Percentiles rank a stretch among this genome's conserved stretches.
phyloP scores from a whole-genome alignment of 331 rosid species.

The Phaseolus coccineus region DNA sequence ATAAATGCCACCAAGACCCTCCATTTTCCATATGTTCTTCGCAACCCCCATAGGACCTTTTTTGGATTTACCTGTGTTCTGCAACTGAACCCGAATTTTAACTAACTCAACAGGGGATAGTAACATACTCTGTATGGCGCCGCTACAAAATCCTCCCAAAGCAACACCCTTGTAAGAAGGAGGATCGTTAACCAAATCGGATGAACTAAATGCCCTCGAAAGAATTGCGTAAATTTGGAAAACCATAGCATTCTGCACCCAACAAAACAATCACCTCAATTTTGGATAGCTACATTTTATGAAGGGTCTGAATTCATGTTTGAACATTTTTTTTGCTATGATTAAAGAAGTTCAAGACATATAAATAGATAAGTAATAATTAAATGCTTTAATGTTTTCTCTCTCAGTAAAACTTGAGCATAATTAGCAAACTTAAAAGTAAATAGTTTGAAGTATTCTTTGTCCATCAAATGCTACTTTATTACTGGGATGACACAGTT shows the following conservation, averaged over 20 bases:
- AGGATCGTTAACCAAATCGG: constrained; percentile 55
- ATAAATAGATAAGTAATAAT: too few species aligned
- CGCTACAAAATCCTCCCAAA: constrained; percentile 74
- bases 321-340: too few species aligned
- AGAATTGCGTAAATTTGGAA: constrained; percentile 78
- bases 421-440: too few species aligned
- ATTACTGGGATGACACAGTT: too few species aligned
- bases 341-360: too few species aligned
- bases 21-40: constrained; percentile 59
- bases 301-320: background rate
- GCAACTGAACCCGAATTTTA: constrained; percentile 79
- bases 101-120: constrained; percentile 72
- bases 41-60: constrained; percentile 62
- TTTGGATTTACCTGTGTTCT: constrained; percentile 38
- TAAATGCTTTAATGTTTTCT: too few species aligned
- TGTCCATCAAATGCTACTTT: too few species aligned
- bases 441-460: too few species aligned
- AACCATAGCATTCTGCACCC: constrained; percentile 78
- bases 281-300: background rate
- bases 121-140: constrained; percentile 72
- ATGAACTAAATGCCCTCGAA: constrained; percentile 59
- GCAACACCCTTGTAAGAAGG: constrained; percentile 72
- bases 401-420: too few species aligned
- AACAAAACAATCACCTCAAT: background rate
- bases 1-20: constrained; percentile 72